Conservation (phyloP, 331 rosid species). For the Malus hybrid region DNA sequence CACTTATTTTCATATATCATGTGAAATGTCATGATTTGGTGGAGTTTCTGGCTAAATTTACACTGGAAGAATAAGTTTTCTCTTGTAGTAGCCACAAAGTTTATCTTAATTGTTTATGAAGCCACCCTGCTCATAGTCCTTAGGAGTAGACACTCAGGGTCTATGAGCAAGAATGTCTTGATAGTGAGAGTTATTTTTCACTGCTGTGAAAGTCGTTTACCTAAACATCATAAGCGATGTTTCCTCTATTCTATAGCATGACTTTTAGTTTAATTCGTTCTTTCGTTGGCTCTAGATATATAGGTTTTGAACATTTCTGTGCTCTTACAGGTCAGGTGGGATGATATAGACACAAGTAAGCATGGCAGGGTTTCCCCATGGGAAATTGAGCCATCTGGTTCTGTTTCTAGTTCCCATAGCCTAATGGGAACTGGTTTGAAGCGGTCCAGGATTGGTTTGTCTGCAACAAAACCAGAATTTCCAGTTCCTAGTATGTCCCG, state of each 20-base stretch:
- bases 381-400: slow-evolving; percentile 90
- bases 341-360: slow-evolving; percentile 56
- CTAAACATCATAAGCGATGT: neutral
- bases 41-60: neutral
- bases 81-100: neutral
- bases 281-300: neutral
- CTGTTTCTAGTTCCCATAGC: slow-evolving; percentile 49
- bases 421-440: slow-evolving; percentile 67
- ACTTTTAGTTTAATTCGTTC: too few species aligned
- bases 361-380: slow-evolving; percentile 96
- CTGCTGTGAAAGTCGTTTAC: neutral
- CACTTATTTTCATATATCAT: neutral
- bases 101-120: neutral
- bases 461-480: slow-evolving; percentile 53
- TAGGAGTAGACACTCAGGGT: neutral
- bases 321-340: slow-evolving; percentile 86
- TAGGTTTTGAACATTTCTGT: neutral
- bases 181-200: neutral
- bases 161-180: neutral
- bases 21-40: neutral
- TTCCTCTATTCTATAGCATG: neutral
- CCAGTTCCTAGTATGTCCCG: slow-evolving; percentile 59
- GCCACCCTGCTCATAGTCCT: neutral
- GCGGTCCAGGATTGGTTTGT: slow-evolving; percentile 65
- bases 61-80: neutral